Base-by-base conservation (phyloP, 2,329 filamentous ascomycete genomes). In the Periconia macrospinosa region DNA sequence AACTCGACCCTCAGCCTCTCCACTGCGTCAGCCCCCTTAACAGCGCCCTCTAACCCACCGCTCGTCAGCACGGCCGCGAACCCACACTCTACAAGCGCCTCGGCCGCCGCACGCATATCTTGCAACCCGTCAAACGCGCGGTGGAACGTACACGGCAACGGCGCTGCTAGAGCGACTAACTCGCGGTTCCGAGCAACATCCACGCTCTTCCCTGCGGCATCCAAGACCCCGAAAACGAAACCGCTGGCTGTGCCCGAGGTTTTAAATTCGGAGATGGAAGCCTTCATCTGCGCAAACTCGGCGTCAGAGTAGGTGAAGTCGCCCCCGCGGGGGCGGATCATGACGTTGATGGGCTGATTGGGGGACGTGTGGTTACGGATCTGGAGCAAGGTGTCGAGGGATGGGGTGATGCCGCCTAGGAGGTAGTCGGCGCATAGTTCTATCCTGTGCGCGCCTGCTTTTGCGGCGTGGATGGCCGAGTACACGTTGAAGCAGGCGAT, bases 111-210 rank as follows among this genome's bases (percentile, higher is more conserved):
- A 0, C 61, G 52, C 13, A 66, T 49, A 56, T 73, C 64, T 5
- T 42, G 35, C 1, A 78, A 72, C 41, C 71, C 59, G 60, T 84
- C 82, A 56, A 84, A 80, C 0, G 81, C 82, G 8, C 81, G 74
- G 61, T 84, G 81, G 49, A 84, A 84, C 2, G 81, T 83, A 60
- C 80, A 83, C 2, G 78, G 76, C 23, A 74, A 61, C 3, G 74
- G 72, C 2, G 57, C 62, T 1, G 80, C 79, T 2, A 74, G 55
- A 13, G 62, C 50, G 0, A 84, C 75, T 6, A 83, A 63, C 45
- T 75, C 66, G 19, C 53, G 59, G 45, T 77, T 81, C 19, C 72
- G 67, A n/a, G 54, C 52, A 3, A 69, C 53, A 57, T 83, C 79
- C 5, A 84, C 64, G 2, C 49, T 48, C 1, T 52, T 40, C 7